These are phyloP conservation scores for Hyphopichia homilentoma DNA, from an alignment of 805 yeast genomes.

Conservation along the genomic window DNA sequence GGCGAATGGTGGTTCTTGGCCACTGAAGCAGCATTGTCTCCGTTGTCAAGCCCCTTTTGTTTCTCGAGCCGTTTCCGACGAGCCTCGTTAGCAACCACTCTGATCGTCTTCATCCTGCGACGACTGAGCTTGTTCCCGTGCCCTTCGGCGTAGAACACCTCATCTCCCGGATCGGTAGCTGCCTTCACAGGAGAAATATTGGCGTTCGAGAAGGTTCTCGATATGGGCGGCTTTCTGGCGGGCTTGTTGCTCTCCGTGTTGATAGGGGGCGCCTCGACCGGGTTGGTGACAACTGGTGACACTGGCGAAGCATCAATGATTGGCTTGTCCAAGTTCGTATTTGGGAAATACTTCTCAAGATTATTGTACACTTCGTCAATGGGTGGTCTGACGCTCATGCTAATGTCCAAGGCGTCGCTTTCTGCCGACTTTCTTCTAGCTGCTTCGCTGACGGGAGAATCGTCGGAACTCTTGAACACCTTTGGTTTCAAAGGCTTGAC, in stretches of 20 bases:
- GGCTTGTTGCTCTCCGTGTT: constrained; percentile 4
- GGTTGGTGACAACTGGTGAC: constrained; percentile 41
- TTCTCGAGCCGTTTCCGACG: constrained; percentile 31
- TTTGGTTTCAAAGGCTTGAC: constrained; percentile 37
- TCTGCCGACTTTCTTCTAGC: not conserved
- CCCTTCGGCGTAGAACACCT: constrained; percentile 31
- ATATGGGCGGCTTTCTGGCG: constrained; percentile 29
- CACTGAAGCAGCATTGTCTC: constrained; percentile 1
- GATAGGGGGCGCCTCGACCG: not conserved
- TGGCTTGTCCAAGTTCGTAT: constrained; percentile 88
- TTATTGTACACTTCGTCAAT: constrained; percentile 91
- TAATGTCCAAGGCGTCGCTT: constrained; percentile 7
- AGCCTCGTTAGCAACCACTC: constrained; percentile 93
- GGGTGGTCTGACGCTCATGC: constrained; percentile 82
- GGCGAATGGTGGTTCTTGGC: not conserved
- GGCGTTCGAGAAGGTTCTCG: constrained; percentile 43
- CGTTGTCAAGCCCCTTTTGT: constrained; percentile 6
- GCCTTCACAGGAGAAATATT: constrained; percentile 32
- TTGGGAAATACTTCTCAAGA: constrained; percentile 87
- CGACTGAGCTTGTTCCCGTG: constrained; percentile 38
- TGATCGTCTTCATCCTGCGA: constrained; percentile 81
- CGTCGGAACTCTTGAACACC: constrained; percentile 1
- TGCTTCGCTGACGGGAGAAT: constrained; percentile 6
- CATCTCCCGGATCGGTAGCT: constrained; percentile 25
- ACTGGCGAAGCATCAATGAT: constrained; percentile 67